phyloP scores from a whole-genome alignment of 257 asterid genomes.

The Capsicum baccatum region DNA sequence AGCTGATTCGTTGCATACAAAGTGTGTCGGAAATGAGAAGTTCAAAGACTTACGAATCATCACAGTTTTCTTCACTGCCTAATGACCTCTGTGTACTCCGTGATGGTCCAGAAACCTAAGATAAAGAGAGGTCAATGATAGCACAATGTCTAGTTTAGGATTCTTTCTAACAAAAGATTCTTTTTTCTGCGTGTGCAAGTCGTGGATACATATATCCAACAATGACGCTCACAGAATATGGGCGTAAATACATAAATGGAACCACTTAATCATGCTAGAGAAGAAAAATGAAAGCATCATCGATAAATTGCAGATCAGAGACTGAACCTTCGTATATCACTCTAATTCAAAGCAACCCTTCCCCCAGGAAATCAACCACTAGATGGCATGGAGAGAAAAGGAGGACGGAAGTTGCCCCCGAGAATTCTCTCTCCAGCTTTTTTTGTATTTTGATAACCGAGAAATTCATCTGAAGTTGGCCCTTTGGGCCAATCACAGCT shows the following conservation, averaged over 20 bases:
- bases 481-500: not conserved
- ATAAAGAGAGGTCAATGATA: not conserved
- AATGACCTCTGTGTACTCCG: constrained; percentile 63
- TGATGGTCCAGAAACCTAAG: constrained; percentile 60
- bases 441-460: not conserved
- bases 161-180: not conserved
- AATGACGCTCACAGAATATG: not conserved
- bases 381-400: not conserved
- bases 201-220: not conserved
- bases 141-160: not conserved
- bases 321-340: not conserved
- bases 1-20: not conserved
- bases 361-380: not conserved
- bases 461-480: not conserved
- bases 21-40: constrained; percentile 6
- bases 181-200: no score
- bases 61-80: constrained; percentile 64
- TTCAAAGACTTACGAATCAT: constrained; percentile 62
- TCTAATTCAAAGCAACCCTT: not conserved
- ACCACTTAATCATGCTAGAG: not conserved
- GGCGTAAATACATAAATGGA: not conserved
- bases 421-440: not conserved
- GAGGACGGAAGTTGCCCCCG: not conserved
- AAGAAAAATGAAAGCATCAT: not conserved
- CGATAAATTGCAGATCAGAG: not conserved